Base-by-base conservation (phyloP, 805 yeast genomes). In the Yarrowia divulgata region DNA sequence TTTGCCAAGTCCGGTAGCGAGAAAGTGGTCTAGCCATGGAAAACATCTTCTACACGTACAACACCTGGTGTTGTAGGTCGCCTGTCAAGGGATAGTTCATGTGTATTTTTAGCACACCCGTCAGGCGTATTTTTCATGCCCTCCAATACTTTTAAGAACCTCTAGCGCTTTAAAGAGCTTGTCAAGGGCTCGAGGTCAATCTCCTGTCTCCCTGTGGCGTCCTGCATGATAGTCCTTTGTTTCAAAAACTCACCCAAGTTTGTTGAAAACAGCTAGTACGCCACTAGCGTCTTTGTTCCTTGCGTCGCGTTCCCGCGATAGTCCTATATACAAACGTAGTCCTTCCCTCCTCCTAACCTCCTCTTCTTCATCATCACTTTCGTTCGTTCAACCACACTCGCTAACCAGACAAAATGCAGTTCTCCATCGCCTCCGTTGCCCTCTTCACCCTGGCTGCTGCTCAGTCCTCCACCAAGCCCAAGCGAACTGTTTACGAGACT, bases 401-500 rank as follows among this genome's bases (percentile, higher is more conserved):
- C 32, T 42, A 9, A 52, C 1, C 49, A 45, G 16, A 18, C 14
- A 35, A 57, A 12, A 57, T 57, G 63, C 40, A 57, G 63, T 57
- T 57, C 63, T 57, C 63, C 23, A 29, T 57, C 63, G 63, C 63
- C 48, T 14, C 63, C 39, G 63, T 40, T 32, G 35, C 63, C 13
- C 39, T 57, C 63, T 23, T 57, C 63, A 57, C 63, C 45, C 63
- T 57, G 63, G 63, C 63, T 42, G 63, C 63, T n/a, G 63, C 63
- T 7, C 63, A 57, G 48, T 57, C 60, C 19, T 52, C 54, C 32
- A n/a, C 63, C 63, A 57, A 57, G 63, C 37, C 63, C 48, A 57
- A 57, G 63, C 48, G 48, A 45, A 60, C 67, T 9, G 67, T 60
- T 35, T 60, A 45, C 54, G 43, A 43, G 54, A 60, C 67, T 29